Evolutionary conservation across 1,284 basidiomycete species (phyloP).

Genomic region (Rhodotorula sp.): DNA sequence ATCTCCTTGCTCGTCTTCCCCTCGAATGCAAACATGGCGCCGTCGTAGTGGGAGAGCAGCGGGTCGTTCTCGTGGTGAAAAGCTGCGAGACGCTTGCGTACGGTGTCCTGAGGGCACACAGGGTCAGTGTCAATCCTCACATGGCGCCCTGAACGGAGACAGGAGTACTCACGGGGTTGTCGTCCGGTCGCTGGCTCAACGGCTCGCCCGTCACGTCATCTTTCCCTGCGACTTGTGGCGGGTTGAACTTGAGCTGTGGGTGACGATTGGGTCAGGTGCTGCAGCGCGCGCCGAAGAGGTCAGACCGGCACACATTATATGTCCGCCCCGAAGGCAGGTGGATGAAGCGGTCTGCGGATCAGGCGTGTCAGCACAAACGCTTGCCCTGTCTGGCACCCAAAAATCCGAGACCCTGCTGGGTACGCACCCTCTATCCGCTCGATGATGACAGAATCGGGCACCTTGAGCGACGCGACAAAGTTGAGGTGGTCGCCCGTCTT

Average conservation of each 20-base stretch:
- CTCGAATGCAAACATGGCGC: constrained; percentile 59
- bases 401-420: background rate
- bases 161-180: constrained; percentile 71
- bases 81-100: constrained; percentile 72
- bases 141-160: background rate
- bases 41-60: constrained; percentile 73
- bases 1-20: constrained; percentile 90
- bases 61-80: constrained; percentile 90
- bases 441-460: constrained; percentile 86
- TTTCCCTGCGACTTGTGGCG: constrained; percentile 77
- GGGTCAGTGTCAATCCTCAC: background rate
- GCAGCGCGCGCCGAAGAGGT: background rate
- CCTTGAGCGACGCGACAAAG: constrained; percentile 86
- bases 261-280: background rate
- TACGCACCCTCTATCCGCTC: constrained; percentile 70
- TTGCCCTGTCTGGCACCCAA: background rate
- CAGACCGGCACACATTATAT: constrained; percentile 75
- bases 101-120: constrained; percentile 64
- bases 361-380: background rate
- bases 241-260: constrained; percentile 58
- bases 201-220: constrained; percentile 86
- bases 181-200: constrained; percentile 84
- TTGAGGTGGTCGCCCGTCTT: constrained; percentile 59
- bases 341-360: constrained; percentile 74
- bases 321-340: constrained; percentile 90